Conservation (phyloP, 805 yeast species). For the Sugiyamaella smithiae region DNA sequence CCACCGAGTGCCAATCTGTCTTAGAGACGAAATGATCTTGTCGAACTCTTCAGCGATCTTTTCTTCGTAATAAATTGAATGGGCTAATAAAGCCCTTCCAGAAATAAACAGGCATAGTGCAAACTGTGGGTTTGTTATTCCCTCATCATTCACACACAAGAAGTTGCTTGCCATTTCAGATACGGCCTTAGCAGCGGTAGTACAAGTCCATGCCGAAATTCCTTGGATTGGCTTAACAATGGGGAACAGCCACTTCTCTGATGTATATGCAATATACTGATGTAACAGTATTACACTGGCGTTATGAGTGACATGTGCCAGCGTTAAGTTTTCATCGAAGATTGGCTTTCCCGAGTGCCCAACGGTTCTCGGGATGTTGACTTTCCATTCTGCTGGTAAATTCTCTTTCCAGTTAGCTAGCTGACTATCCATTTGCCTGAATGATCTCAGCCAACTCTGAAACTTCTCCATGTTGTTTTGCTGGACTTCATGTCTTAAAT, state of each 20-base stretch:
- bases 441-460: constrained; percentile 13
- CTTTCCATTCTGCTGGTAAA: constrained; percentile 19
- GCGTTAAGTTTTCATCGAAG: constrained; percentile 20
- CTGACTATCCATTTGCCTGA: constrained; percentile 13
- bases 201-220: constrained; percentile 19
- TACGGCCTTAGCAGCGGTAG: constrained; percentile 19
- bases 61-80: constrained; percentile 7
- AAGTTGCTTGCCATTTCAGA: constrained; percentile 17
- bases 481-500: constrained; percentile 9
- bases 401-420: constrained; percentile 17
- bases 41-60: constrained; percentile 13
- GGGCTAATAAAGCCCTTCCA: constrained; percentile 18
- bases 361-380: constrained; percentile 2
- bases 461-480: constrained; percentile 8
- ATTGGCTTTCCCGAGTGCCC: constrained; percentile 14
- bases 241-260: constrained; percentile 1
- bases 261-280: constrained; percentile 18
- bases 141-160: constrained; percentile 9
- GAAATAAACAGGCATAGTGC: constrained; percentile 19
- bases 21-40: constrained; percentile 12
- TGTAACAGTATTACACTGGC: constrained; percentile 20
- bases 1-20: constrained; percentile 19
- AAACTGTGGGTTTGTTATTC: constrained; percentile 19
- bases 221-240: constrained; percentile 8
- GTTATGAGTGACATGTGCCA: constrained; percentile 20